These are phyloP conservation scores for Boletus coccyginus DNA, from an alignment of 768 basidiomycete genomes.

Conservation along the genomic window DNA sequence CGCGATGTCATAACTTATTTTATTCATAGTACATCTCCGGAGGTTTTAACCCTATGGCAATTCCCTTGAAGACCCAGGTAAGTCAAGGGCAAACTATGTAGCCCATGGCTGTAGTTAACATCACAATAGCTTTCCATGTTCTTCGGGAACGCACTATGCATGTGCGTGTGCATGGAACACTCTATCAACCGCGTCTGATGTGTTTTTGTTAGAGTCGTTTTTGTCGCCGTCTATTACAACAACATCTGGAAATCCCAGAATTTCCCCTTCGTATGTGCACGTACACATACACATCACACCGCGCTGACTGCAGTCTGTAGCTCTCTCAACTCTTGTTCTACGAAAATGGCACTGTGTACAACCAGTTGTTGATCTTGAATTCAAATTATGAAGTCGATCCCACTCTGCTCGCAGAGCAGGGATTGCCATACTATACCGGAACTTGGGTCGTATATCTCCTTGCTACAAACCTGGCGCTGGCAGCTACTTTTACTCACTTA, in stretches of 20 bases:
- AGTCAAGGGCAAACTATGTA: neutral
- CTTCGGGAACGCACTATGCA: constrained; percentile 49
- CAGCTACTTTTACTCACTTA: constrained; percentile 49
- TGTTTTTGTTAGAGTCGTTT: constrained; percentile 29
- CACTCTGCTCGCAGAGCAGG: constrained; percentile 44
- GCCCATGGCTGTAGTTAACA: neutral
- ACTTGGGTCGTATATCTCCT: constrained; percentile 24
- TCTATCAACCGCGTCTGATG: neutral
- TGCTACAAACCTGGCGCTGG: constrained; percentile 29
- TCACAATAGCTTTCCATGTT: constrained; percentile 39
- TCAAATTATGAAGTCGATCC: constrained; percentile 50
- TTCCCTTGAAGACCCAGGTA: constrained; percentile 52
- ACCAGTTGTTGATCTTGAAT: constrained; percentile 53
- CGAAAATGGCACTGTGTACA: constrained; percentile 49
- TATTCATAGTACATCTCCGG: constrained; percentile 20
- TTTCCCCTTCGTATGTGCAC: constrained; percentile 55
- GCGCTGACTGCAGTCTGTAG: constrained; percentile 16
- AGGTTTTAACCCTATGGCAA: constrained; percentile 45
- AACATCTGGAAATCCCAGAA: constrained; percentile 58
- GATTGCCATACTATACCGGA: constrained; percentile 30
- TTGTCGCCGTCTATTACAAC: constrained; percentile 36
- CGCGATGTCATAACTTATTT: neutral
- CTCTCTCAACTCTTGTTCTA: constrained; percentile 50
- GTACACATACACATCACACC: neutral
- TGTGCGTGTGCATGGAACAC: constrained; percentile 31